Base-by-base conservation (phyloP, 805 yeast species). In the Yamadazyma paraphyllophila region DNA sequence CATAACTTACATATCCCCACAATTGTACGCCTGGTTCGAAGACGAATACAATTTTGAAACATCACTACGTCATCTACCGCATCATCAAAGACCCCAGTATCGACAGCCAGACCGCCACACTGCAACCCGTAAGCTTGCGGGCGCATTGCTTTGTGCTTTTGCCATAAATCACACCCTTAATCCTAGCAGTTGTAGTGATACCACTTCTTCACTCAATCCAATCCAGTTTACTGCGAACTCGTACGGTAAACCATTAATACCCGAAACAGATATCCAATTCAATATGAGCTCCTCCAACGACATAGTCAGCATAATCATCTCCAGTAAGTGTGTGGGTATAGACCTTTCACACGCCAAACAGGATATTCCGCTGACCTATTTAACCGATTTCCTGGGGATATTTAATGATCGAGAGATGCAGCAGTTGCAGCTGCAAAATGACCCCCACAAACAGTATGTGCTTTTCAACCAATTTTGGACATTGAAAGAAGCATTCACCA, bases 401-500 rank as follows among this genome's bases (percentile, higher is more conserved):
- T 77, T 80, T 47, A 61, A 68, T 39, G 43, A 46, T 0, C 31
- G 46, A 0, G 84, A 80, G 51, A 52, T 58, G 4, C 36, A 41
- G 6, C 55, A 62, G 20, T 50, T 82, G 7, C 45, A 48, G 5
- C n/a, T 24, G 0, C 39, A 52, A 2, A 45, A 55, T 1, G 50
- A 55, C n/a, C 15, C 39, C 2, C 44, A 45, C 0, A 17, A 48
- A 4, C 56, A 65, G 43, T 63, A 65, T 40, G 50, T 56, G 7
- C 51, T 67, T 2, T 76, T 84, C 53, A 77, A 84, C 14, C 80
- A 79, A 33, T 71, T 76, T 30, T 88, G 96, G 96, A 85, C 96
- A 0, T 60, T 88, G 44, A 88, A 88, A 58, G 96, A 88, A 59
- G 80, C 88, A 15, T 85, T 80, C 56, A 76, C 87, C 6, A 88